Evolutionary conservation across 257 asterid species (phyloP), one percentile per base, ranked within the genome.

Genomic region (Solanum gracilifrons): DNA sequence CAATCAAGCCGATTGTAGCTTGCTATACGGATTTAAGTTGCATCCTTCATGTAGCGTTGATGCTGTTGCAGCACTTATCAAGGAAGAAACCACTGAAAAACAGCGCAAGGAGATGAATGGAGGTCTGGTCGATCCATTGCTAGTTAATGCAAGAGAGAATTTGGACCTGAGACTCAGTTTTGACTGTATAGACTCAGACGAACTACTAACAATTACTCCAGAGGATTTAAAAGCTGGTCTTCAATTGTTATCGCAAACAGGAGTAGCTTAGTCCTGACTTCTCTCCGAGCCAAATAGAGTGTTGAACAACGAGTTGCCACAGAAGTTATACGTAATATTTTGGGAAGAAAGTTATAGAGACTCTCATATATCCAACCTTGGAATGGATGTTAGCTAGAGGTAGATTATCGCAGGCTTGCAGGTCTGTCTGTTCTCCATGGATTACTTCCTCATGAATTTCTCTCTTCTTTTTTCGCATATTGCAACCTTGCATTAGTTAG

Each of bases 61-160:
- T 55, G 92, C 95, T 35, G 91, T 97, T 82, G 94, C 95, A 2
- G 89, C 85, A 43, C 92, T 95, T 82, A 92, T 95, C 86, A 93
- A 94, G 91, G 87, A 85, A 86, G 93, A 89, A 82, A 93, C 95
- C 41, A 90, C 91, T 2, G 98, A 93, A 82, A 92, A 91, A 72
- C 98, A 93, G 91, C 94, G 98, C 18, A 89, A 91, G 92, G 98
- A 95, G 91, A 95, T 97, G 98, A 97, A 97, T 39, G 99, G 98
- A 84, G 98, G 99, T 86, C 89, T 95, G 82, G 73, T 95, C 3
- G 95, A 93, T 86, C 98, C 96, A 7, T 89, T 94, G 97, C 91
- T 96, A 5, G 95, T 94, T 39, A 97, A 94, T 83, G 98, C 97
- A 4, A 90, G 98, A 90, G 99, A 95, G 88, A 90, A 89, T 90